Conservation (phyloP, 2,329 filamentous ascomycete species). For the Botrytis sinoallii region DNA sequence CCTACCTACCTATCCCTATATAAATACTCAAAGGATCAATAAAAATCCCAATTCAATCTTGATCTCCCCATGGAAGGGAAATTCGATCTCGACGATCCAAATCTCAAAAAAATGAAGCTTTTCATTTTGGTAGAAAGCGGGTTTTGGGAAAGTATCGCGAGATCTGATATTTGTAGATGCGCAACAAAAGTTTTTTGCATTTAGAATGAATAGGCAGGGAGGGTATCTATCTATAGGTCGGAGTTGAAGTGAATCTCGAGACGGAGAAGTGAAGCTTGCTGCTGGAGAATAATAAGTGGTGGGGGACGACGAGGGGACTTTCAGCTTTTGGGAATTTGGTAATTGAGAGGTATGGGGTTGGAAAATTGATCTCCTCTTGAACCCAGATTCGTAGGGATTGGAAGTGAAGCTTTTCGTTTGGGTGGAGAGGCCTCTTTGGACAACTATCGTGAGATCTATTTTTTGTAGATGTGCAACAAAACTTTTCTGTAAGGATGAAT, state of each 20-base stretch:
- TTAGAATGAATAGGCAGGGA: too few species aligned
- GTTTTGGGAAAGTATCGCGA: neutral
- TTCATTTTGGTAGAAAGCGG: neutral
- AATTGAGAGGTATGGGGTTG: neutral
- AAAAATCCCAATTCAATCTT: neutral
- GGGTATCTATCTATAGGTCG: too few species aligned
- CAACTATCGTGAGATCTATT: neutral
- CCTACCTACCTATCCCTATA: too few species aligned
- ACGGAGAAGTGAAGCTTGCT: too few species aligned
- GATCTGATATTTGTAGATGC: neutral
- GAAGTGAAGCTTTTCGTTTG: neutral
- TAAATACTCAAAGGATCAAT: accelerated
- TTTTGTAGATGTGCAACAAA: conserved; percentile 2
- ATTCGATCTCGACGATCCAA: neutral
- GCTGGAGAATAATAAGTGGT: too few species aligned
- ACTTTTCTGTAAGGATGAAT: neutral
- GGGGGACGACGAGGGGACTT: neutral
- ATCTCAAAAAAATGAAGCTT: neutral
- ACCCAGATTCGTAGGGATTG: accelerated
- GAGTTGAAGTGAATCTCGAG: neutral
- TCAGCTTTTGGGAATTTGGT: accelerated
- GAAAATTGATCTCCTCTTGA: neutral
- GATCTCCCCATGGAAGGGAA: neutral
- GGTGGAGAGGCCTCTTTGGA: neutral
- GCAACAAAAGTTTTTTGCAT: neutral